phyloP scores from a whole-genome alignment of 2,329 filamentous ascomycete genomes.

The Blumeriella jaapii region DNA sequence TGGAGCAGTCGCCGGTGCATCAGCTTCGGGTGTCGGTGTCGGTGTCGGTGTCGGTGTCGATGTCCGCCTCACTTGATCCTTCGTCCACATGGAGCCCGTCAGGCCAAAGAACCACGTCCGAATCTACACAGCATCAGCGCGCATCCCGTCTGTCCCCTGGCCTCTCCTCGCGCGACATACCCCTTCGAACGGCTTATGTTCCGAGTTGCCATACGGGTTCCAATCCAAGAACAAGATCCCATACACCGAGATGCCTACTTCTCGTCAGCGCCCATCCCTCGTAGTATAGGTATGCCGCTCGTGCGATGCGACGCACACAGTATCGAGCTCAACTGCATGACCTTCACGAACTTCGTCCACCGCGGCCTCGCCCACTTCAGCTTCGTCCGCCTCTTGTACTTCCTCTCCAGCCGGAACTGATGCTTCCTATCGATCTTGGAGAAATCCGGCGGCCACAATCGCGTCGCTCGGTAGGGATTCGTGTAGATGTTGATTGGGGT shows the following conservation, averaged over 20 bases:
- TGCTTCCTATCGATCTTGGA: constrained; percentile 56
- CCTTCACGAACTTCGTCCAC: constrained; percentile 53
- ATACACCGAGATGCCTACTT: constrained; percentile 41
- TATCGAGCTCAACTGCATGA: constrained; percentile 41
- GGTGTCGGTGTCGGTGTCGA: constrained; percentile 14
- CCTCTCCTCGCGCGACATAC: too few species aligned
- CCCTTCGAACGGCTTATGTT: constrained; percentile 37
- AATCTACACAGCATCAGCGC: constrained; percentile 26
- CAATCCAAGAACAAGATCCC: constrained; percentile 52
- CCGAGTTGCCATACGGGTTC: constrained; percentile 26
- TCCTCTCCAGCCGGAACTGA: constrained; percentile 68
- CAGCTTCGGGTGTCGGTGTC: too few species aligned
- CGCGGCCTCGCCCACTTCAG: constrained; percentile 48
- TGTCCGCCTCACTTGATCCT: constrained; percentile 18
- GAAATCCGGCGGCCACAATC: constrained; percentile 71
- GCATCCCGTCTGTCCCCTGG: background rate
- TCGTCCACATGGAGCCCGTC: constrained; percentile 27
- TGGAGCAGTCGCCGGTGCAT: too few species aligned
- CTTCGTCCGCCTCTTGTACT: constrained; percentile 59
- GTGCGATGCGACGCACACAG: constrained; percentile 20
- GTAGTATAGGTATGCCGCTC: too few species aligned
- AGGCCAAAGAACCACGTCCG: constrained; percentile 31
- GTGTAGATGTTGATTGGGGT: constrained; percentile 28
- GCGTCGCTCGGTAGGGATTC: constrained; percentile 55
- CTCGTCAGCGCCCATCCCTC: constrained; percentile 11